phyloP scores from a whole-genome alignment of 768 basidiomycete species.

The Tricholoma hemisulphureum region DNA sequence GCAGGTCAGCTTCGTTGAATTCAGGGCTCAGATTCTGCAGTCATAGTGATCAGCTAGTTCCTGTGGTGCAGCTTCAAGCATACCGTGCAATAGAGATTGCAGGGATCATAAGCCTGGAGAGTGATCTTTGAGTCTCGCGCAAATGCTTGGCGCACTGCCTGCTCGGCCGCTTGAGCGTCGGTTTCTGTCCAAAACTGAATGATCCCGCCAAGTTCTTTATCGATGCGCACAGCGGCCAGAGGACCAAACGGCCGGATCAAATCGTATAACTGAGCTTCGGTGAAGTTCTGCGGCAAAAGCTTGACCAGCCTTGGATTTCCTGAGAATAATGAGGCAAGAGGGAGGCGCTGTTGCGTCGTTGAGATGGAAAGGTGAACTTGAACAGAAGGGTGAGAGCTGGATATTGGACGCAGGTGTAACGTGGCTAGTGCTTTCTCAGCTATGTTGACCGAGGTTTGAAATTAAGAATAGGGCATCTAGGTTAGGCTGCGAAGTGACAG shows the following conservation, averaged over 20 bases:
- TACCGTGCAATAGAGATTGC: neutral
- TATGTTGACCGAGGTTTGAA: no score
- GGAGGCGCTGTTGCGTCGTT: neutral
- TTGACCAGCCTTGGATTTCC: constrained; percentile 11
- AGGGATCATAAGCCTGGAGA: no score
- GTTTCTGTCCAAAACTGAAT: constrained; percentile 19
- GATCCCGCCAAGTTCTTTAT: constrained; percentile 10
- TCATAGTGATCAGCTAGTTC: no score
- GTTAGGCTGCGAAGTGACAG: no score
- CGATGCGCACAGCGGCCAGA: constrained; percentile 5
- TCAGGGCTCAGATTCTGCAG: neutral
- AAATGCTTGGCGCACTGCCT: neutral
- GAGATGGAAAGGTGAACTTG: constrained; percentile 3
- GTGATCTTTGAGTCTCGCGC: neutral
- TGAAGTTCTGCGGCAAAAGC: neutral
- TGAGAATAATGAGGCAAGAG: neutral
- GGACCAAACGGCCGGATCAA: constrained; percentile 10
- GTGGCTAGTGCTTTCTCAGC: constrained; percentile 17
- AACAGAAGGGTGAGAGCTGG: constrained; percentile 2
- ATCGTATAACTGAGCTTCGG: constrained; percentile 10
- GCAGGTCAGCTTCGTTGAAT: neutral
- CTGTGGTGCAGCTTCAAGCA: neutral
- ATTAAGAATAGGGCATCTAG: no score
- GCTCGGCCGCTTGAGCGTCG: constrained; percentile 11
- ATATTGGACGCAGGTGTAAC: constrained; percentile 7